Evolutionary conservation across 23 red algal species (phyloP), one percentile per base, ranked within the genome.

Genomic region (Gracilaria vermiculophylla): DNA sequence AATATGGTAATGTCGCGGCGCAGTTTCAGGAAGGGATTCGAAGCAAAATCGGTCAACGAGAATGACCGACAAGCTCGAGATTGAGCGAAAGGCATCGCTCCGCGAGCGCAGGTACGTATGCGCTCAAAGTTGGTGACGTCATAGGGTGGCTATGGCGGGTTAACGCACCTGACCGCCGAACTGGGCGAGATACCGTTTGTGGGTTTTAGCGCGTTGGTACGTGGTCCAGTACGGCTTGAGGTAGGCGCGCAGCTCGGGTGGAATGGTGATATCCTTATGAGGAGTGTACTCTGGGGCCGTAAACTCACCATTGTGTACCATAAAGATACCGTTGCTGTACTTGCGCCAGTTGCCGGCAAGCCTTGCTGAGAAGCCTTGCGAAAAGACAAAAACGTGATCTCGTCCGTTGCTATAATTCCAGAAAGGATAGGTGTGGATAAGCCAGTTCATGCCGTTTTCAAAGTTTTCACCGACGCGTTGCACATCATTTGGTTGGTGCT

Each of bases 301-400:
- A 45, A 82, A 92, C 50, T 92, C 88, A 23, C 88, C 88, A 49
- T 92, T 92, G 32, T 92, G 88, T 0, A 92, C 88, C 66, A 92
- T 82, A 53, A 92, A 92, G 24, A 92, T 92, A 25, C 61, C 88
- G 43, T 92, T 92, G 28, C 41, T 74, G 24, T 58, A 75, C 50
- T 52, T 62, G 3, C 23, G 41, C 88, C 88, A 92, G 33, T 92
- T 58, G 3, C 88, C 88, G 11, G 88, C 88, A 2, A 83, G 67
- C 48, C 88, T 42, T 34, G 61, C 88, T 39, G 78, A 43, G 55
- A 83, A 83, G 35, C 88, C 88, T 62, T 92, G 88, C 28, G 88
- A 24, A 58, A 92, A 92, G 16, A 83, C 39, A 76, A 57, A 92
- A 23, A 92, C 88, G 19, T 92, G 88, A 51, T 92, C 88, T 19